Conservation (phyloP, 495 filamentous ascomycete species). For the Friedmanniomyces endolithicus region DNA sequence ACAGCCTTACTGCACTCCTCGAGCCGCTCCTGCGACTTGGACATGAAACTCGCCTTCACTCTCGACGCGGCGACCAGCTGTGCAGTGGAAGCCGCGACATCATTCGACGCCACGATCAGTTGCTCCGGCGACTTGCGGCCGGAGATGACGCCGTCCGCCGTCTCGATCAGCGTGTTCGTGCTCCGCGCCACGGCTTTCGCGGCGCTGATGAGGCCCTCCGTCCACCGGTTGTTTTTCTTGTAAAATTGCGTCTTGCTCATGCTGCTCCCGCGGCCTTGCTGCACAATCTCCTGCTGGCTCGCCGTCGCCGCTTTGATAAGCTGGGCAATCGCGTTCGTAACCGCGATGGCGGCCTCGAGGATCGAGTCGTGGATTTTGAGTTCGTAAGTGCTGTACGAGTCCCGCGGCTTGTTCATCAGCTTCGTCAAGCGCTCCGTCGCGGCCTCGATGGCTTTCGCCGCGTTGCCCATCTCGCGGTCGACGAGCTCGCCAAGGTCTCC, state of each 20-base stretch:
- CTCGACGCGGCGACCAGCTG: slow-evolving; percentile 91
- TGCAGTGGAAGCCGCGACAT: slow-evolving; percentile 88
- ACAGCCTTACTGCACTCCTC: slow-evolving; percentile 90
- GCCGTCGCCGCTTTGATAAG: slow-evolving; percentile 92
- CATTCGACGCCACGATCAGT: slow-evolving; percentile 92
- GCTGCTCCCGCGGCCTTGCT: slow-evolving; percentile 67
- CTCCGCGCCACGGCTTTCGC: slow-evolving; percentile 87
- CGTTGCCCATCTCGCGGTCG: slow-evolving; percentile 79
- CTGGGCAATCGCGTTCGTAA: slow-evolving; percentile 91
- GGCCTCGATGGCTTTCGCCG: slow-evolving; percentile 90
- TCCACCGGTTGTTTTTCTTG: slow-evolving; percentile 98
- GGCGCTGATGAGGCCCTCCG: slow-evolving; percentile 89
- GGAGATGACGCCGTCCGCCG: slow-evolving; percentile 87
- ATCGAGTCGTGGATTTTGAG: slow-evolving; percentile 89
- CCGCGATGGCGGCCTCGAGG: slow-evolving; percentile 82
- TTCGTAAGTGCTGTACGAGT: slow-evolving; percentile 93
- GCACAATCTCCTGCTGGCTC: slow-evolving; percentile 95
- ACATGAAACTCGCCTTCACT: slow-evolving; percentile 97
- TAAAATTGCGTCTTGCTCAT: slow-evolving; percentile 92
- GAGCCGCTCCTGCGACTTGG: slow-evolving; percentile 81
- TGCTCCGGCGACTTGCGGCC: slow-evolving; percentile 88
- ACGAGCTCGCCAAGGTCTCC: slow-evolving; percentile 91
- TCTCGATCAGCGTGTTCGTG: slow-evolving; percentile 94
- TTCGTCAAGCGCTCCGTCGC: slow-evolving; percentile 78
- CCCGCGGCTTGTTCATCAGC: slow-evolving; percentile 84